Base-by-base conservation (phyloP, 1,284 basidiomycete species). In the Cystobasidium slooffiae region DNA sequence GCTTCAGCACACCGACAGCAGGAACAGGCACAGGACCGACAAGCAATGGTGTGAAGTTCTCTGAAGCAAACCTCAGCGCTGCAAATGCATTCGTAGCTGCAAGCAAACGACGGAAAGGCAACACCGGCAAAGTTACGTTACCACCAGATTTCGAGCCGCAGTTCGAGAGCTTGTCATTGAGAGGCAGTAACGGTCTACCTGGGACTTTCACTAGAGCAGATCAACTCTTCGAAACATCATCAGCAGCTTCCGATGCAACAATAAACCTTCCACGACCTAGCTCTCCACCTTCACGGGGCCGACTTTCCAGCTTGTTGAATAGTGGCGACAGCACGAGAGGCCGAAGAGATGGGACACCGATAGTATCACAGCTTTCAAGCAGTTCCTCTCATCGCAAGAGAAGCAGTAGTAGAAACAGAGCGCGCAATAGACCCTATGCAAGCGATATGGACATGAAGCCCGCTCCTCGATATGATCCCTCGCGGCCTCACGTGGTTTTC, bases 401-500 rank as follows among this genome's bases (percentile, higher is more conserved):
- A 47, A 67, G 64, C 49, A 67, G 64, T 24, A 67, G 64, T 52
- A 14, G 64, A 18, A 67, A 67, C 44, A 20, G 64, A 52, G 64
- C 64, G 3, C 12, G 64, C 8, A 47, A 53, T 16, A 22, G n/a
- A 10, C 6, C 7, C 9, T 47, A 16, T 44, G 24, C 6, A 10
- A 43, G 64, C 64, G 64, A 67, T 55, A 49, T 49, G 31, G 49
- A 47, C 39, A 67, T 67, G 64, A 55, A 43, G 64, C 47, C 49
- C n/a, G 64, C 64, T 6, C 64, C 64, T 5, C 61, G 61, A 10
- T 63, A 69, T 58, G 69, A 72, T 49, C 69, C 69, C 16, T 14
- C 61, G 18, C 43, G 69, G 20, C 69, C 69, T 24, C 69, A 72
- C 44, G 69, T 72, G 31, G 69, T 72, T 22, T 72, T 72, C 41